A percentile compares a stretch with the other conserved stretches of the same genome.
phyloP scores from a whole-genome alignment of 768 basidiomycete species.

The Mycena amicta region DNA sequence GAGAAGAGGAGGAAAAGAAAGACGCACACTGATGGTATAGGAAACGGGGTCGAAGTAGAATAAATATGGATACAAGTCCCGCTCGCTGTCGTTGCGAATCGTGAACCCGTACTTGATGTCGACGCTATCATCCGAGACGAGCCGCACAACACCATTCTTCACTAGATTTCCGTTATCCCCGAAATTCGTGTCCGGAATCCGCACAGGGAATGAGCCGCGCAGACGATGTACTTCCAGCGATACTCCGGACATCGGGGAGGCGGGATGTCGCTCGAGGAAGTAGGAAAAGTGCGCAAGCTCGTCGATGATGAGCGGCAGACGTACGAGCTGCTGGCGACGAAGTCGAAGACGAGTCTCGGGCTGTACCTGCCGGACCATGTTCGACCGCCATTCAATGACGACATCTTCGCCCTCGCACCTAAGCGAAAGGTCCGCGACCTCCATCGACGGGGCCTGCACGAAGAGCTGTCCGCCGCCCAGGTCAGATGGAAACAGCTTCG shows the following conservation, averaged over 20 bases:
- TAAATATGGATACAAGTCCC: conserved; percentile 3
- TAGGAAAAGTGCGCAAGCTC: conserved; percentile 4
- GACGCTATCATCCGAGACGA: not conserved
- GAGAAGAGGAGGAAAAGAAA: not conserved
- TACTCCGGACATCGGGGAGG: not conserved
- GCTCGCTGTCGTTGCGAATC: not conserved
- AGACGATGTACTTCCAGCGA: not conserved
- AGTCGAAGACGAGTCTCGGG: not conserved
- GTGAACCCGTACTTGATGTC: conserved; percentile 9
- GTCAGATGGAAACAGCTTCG: not conserved
- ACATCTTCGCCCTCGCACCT: not conserved
- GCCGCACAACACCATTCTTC: not conserved
- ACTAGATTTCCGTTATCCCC: conserved; percentile 9
- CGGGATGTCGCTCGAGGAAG: conserved; percentile 2
- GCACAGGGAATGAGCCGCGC: not conserved
- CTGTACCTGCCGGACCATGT: not conserved
- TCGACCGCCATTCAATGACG: not conserved
- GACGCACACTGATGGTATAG: conserved; percentile 6
- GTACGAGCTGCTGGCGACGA: not conserved
- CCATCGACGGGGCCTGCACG: not conserved
- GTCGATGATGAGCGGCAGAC: not conserved
- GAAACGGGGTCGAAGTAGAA: conserved; percentile 10
- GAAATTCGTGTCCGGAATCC: not conserved
- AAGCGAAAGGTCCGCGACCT: not conserved
- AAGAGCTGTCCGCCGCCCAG: not conserved